Evolutionary conservation across 2,329 filamentous ascomycete species (phyloP).

Genomic region (Aureobasidium sp.): DNA sequence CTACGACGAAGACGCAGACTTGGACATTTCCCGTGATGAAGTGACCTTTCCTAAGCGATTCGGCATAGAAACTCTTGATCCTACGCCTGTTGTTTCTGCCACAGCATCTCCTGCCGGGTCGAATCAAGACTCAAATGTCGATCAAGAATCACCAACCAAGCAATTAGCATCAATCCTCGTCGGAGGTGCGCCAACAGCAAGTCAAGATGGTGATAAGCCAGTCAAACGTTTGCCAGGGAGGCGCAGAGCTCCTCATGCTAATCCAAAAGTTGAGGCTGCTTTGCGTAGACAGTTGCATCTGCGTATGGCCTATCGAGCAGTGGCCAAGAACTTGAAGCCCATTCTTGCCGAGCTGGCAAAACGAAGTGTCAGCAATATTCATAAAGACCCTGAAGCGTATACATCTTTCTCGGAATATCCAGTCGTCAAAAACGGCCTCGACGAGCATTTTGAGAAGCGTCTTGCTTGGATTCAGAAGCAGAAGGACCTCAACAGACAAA

Average conservation of each 20-base stretch:
- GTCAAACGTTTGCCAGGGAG: slow-evolving; percentile 26
- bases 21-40: not conserved
- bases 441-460: slow-evolving; percentile 36
- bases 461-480: slow-evolving; percentile 32
- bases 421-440: slow-evolving; percentile 45
- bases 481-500: slow-evolving; percentile 29
- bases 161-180: not conserved
- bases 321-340: slow-evolving; percentile 56
- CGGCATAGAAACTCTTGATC: slow-evolving; percentile 2
- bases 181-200: not conserved
- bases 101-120: slow-evolving; percentile 8
- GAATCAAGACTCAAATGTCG: not conserved
- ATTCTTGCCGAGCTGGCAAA: slow-evolving; percentile 58
- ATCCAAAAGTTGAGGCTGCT: slow-evolving; percentile 38
- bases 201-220: slow-evolving; percentile 11
- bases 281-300: slow-evolving; percentile 55
- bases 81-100: slow-evolving; percentile 6
- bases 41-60: not conserved
- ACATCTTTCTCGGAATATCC: slow-evolving; percentile 47
- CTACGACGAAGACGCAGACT: not conserved
- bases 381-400: slow-evolving; percentile 46
- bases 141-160: slow-evolving; percentile 10
- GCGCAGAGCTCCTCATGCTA: slow-evolving; percentile 39
- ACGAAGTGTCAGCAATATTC: slow-evolving; percentile 49
- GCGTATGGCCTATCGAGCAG: slow-evolving; percentile 55